phyloP scores from a whole-genome alignment of 2,329 filamentous ascomycete species.

The Paecilomyces formosus region DNA sequence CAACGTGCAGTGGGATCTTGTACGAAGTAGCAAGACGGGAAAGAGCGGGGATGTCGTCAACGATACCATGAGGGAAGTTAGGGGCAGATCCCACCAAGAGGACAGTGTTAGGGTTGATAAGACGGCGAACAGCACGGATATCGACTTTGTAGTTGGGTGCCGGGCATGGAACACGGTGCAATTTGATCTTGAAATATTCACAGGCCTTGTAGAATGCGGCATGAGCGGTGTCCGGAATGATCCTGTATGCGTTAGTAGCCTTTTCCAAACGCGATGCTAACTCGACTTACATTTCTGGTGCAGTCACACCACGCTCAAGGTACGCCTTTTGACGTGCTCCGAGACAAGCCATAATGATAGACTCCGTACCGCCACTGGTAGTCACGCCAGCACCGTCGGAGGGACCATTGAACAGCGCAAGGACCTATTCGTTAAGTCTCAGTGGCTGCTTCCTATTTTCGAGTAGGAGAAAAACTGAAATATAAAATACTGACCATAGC shows the following conservation, averaged over 20 bases:
- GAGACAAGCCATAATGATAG: constrained; percentile 91
- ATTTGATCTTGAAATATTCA: constrained; percentile 93
- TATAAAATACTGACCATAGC: constrained; percentile 64
- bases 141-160: constrained; percentile 81
- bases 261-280: not conserved
- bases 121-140: constrained; percentile 64
- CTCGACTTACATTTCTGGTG: constrained; percentile 77
- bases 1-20: constrained; percentile 83
- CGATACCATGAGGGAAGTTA: constrained; percentile 97
- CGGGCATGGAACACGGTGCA: constrained; percentile 81
- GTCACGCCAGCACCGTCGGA: constrained; percentile 78
- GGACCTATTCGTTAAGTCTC: constrained; percentile 34
- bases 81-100: constrained; percentile 90
- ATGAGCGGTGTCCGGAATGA: constrained; percentile 88
- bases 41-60: constrained; percentile 83
- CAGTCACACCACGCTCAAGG: constrained; percentile 74
- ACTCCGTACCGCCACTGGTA: constrained; percentile 90
- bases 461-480: not conserved
- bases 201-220: constrained; percentile 94
- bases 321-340: constrained; percentile 85
- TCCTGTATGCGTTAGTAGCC: constrained; percentile 46
- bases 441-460: not conserved
- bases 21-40: constrained; percentile 74
- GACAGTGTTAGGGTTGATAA: constrained; percentile 91
- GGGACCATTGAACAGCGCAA: constrained; percentile 83